Conservation (phyloP, 345 rosid species). For the Citrus unshiu region DNA sequence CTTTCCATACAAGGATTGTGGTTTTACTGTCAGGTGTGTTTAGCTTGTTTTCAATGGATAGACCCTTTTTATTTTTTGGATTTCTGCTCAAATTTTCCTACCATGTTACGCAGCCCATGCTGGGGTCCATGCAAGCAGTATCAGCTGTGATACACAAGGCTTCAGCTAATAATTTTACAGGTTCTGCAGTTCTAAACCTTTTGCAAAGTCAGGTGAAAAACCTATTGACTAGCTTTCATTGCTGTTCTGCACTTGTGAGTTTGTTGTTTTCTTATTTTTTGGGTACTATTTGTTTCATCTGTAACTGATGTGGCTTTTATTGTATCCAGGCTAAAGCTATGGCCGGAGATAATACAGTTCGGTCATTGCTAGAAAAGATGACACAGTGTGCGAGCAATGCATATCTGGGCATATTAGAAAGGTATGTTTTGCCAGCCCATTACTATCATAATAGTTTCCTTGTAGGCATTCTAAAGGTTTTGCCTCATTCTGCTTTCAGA, state of each 20-base stretch:
- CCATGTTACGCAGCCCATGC: conserved; percentile 62
- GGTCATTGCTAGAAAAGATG: conserved; percentile 94
- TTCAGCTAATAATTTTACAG: conserved; percentile 62
- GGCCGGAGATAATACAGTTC: conserved; percentile 96
- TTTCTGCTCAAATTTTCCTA: conserved; percentile 19
- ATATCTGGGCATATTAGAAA: conserved; percentile 89
- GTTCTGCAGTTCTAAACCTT: conserved; percentile 93
- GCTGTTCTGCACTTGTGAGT: neutral
- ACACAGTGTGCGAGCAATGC: conserved; percentile 93
- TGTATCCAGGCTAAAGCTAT: conserved; percentile 76
- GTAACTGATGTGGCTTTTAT: conserved; percentile 24
- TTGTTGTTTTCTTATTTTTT: neutral
- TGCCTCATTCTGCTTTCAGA: neutral
- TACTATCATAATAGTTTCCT: neutral
- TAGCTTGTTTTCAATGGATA: conserved; percentile 15
- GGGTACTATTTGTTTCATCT: conserved; percentile 4
- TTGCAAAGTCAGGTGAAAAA: conserved; percentile 83
- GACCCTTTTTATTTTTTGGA: conserved; percentile 1
- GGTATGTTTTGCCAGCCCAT: conserved; percentile 34
- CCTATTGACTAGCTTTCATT: neutral
- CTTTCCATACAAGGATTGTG: conserved; percentile 96
- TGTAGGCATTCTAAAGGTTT: neutral
- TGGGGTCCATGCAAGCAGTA: conserved; percentile 89
- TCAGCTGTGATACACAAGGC: conserved; percentile 77
- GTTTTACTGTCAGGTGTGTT: conserved; percentile 96